Base-by-base conservation (phyloP, 352 stramenopile genomes). In the Globisporangium viniferum region DNA sequence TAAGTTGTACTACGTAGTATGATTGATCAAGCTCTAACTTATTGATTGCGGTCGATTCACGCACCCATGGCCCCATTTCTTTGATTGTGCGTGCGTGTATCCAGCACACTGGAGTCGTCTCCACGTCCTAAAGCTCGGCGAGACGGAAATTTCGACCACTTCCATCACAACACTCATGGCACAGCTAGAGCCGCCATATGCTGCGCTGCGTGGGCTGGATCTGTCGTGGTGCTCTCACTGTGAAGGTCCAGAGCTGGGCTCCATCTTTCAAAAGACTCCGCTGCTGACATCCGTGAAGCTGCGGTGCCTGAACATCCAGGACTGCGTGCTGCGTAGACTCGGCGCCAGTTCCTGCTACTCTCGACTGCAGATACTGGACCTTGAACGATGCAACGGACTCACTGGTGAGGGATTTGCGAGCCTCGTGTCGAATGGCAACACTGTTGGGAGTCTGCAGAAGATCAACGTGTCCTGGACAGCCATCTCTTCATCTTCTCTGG, bases 201-300 rank as follows among this genome's bases (percentile, higher is more conserved):
- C 56, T 49, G 22, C 27, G 15, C 44, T 75, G 22, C 18, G 10
- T 9, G 39, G 59, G 46, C 36, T 73, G 27, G 64, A 77, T 63
- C 44, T 77, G 14, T 77, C 72, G 20, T 77, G 72, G 72, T 75
- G 72, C 27, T 59, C 46, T 31, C 49, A 35, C 14, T 59, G 72
- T n/a, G 59, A 62, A 27, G 56, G 44, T 48, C 35, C 66, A 18
- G 64, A 41, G 5, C 29, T 75, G 18, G 24, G 57, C 20, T 22
- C 41, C 27, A 35, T 77, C 20, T 53, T 77, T 14, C 48, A 53
- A 5, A 31, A 49, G 18, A 59, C 62, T 3, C 65, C 65, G 12
- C 4, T 35, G 48, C 62, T 78, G 1, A 56, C 44, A 2, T 20
- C 54, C n/a, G 36, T 78, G 18, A 64, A 54, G 20, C 59, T 78